These are phyloP conservation scores for Penicillium capsulatum DNA, from an alignment of 2,329 filamentous ascomycete species.

Conservation along the genomic window DNA sequence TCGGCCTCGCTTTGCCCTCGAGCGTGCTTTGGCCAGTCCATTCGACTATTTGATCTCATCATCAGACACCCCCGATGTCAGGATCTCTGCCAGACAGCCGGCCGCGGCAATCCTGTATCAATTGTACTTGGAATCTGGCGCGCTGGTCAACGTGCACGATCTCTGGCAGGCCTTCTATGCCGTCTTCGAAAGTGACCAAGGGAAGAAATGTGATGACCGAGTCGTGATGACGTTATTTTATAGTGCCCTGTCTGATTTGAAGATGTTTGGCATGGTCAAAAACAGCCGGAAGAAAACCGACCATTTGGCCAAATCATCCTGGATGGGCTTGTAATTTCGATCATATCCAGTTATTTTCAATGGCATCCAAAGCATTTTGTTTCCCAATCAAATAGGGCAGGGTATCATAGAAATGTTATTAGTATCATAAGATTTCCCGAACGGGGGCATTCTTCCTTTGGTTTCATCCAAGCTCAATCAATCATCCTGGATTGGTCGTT, in stretches of 20 bases:
- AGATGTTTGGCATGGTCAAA: conserved; percentile 81
- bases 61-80: conserved; percentile 30
- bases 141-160: conserved; percentile 58
- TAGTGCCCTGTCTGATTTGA: conserved; percentile 75
- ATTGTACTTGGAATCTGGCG: conserved; percentile 60
- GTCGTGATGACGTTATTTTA: conserved; percentile 71
- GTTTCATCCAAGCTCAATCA: no score
- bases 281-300: conserved; percentile 86
- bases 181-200: conserved; percentile 43
- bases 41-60: conserved; percentile 59
- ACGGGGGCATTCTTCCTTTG: no score
- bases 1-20: conserved; percentile 55
- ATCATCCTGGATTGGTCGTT: conserved; percentile 46
- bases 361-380: conserved; percentile 9
- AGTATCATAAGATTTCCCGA: conserved; percentile 6
- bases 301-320: conserved; percentile 77
- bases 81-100: conserved; percentile 52
- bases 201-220: conserved; percentile 29
- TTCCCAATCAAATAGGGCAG: conserved; percentile 14
- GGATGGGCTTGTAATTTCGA: conserved; percentile 58
- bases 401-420: conserved; percentile 31
- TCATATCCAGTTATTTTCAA: conserved; percentile 4
- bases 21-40: conserved; percentile 56
- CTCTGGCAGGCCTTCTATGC: conserved; percentile 59
- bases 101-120: conserved; percentile 58